Evolutionary conservation across 2,329 filamentous ascomycete species (phyloP), one percentile per base, ranked within the genome.

Genomic region (Dothidotthia symphoricarpi): DNA sequence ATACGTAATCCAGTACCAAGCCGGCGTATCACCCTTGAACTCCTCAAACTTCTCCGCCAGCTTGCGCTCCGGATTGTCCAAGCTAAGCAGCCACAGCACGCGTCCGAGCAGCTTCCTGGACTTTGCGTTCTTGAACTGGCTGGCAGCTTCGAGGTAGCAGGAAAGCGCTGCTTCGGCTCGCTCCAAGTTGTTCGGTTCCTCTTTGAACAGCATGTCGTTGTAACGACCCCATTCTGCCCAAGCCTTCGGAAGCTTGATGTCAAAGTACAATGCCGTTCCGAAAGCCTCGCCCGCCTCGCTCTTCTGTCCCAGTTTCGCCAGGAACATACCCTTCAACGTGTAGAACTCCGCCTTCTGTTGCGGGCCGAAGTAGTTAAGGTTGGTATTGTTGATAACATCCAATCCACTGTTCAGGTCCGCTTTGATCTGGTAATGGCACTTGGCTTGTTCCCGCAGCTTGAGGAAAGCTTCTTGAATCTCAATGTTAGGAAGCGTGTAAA

Each of bases 1-100:
- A 65, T 95, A 98, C 0, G 91, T 97, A 53, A 97, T 96, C 93
- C 93, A 99, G 70, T 97, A 98, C 93, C 93, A 99, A 10, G 95
- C 88, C 0, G 90, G 89, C 2, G 89, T 95, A 55, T 98, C 94
- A 34, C 93, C 93, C 73, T 97, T 96, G 72, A 93, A 98, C 53
- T 91, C 88, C 50, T 95, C 88, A 52, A 96, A 98, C 10, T 91
- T 88, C 54, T 82, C 76, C 0, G 88, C 85, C 43, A 98, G 83
- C 25, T 80, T 84, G 10, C 88, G 88, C 61, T 88, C 88, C 0
- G 86, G 76, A 58, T 96, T 89, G 60, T 98, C 93, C 51, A 98
- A 75, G 67, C 91, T 97, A 29, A 98, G 78, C 30, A 98, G 76
- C 93, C 93, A 98, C 32, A 98, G 75, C 33, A 98, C 94, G 27